phyloP scores from a whole-genome alignment of 1,284 basidiomycete genomes.

The Cutaneotrichosporon sp. region DNA sequence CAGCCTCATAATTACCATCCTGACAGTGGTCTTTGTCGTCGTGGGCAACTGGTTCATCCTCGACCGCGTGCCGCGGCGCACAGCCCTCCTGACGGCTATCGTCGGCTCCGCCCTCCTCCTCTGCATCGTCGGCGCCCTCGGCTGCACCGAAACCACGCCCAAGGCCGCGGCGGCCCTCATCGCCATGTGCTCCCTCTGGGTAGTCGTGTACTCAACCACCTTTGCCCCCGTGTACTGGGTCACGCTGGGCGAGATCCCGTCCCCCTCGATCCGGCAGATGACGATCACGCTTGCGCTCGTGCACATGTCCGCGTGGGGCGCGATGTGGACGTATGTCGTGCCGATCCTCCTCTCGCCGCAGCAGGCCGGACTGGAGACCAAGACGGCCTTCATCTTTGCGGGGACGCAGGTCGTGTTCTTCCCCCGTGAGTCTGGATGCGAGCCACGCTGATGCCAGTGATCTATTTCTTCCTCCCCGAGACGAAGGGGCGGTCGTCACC shows the following conservation, averaged over 20 bases:
- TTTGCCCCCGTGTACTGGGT: slow-evolving; percentile 27
- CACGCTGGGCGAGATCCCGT: slow-evolving; percentile 24
- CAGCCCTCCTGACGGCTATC: slow-evolving; percentile 36
- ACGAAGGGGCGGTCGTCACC: slow-evolving; percentile 16
- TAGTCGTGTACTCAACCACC: slow-evolving; percentile 29
- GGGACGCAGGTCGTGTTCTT: slow-evolving; percentile 9
- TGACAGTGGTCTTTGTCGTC: slow-evolving; percentile 30
- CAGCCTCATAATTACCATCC: slow-evolving; percentile 23
- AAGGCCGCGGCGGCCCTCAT: slow-evolving; percentile 14
- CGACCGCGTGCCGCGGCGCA: slow-evolving; percentile 47
- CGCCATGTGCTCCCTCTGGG: slow-evolving; percentile 24
- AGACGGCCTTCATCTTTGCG: slow-evolving; percentile 24
- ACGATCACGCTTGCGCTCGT: slow-evolving; percentile 21
- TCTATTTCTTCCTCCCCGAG: slow-evolving; percentile 25
- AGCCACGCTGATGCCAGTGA: neutral
- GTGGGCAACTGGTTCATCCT: slow-evolving; percentile 47
- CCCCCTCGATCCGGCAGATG: slow-evolving; percentile 23
- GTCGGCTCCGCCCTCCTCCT: slow-evolving; percentile 25
- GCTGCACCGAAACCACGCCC: slow-evolving; percentile 22
- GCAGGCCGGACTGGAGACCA: slow-evolving; percentile 11
- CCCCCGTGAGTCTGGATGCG: slow-evolving; percentile 8
- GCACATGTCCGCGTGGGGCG: slow-evolving; percentile 12
- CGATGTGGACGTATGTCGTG: slow-evolving; percentile 16
- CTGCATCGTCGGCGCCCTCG: slow-evolving; percentile 45
- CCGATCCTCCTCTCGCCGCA: slow-evolving; percentile 9